Conservation (phyloP, 768 basidiomycete genomes). For the Leucocoprinus sp. region DNA sequence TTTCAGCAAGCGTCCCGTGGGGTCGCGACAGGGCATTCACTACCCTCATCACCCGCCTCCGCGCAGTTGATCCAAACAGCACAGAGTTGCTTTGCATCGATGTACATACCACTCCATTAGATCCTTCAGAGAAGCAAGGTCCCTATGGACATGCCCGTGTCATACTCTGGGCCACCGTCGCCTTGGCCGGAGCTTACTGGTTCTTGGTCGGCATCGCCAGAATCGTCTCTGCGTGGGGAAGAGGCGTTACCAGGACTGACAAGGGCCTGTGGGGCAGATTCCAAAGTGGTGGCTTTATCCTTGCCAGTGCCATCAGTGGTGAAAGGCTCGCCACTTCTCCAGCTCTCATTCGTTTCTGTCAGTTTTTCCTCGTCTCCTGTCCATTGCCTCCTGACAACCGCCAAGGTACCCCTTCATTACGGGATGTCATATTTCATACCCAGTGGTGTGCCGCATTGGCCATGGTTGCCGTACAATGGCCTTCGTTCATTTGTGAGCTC, state of each 20-base stretch:
- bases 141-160: conserved; percentile 58
- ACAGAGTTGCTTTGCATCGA: conserved; percentile 79
- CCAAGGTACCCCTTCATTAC: conserved; percentile 81
- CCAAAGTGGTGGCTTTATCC: conserved; percentile 79
- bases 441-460: conserved; percentile 86
- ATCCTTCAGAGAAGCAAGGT: conserved; percentile 28
- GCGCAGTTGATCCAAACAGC: conserved; percentile 82
- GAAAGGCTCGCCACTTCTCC: conserved; percentile 80
- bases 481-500: conserved; percentile 78
- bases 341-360: conserved; percentile 84
- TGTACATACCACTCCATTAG: conserved; percentile 67
- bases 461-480: conserved; percentile 97
- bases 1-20: conserved; percentile 68
- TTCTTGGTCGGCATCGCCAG: conserved; percentile 72
- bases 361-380: conserved; percentile 22
- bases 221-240: conserved; percentile 76
- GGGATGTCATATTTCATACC: conserved; percentile 89
- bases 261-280: conserved; percentile 61
- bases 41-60: conserved; percentile 75
- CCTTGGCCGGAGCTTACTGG: conserved; percentile 76
- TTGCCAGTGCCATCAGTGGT: conserved; percentile 90
- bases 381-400: conserved; percentile 9
- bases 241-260: conserved; percentile 54
- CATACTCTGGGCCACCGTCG: conserved; percentile 70
- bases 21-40: conserved; percentile 62